These are phyloP conservation scores for Malassezia furfur DNA, from an alignment of 1,284 basidiomycete genomes.

Conservation along the genomic window DNA sequence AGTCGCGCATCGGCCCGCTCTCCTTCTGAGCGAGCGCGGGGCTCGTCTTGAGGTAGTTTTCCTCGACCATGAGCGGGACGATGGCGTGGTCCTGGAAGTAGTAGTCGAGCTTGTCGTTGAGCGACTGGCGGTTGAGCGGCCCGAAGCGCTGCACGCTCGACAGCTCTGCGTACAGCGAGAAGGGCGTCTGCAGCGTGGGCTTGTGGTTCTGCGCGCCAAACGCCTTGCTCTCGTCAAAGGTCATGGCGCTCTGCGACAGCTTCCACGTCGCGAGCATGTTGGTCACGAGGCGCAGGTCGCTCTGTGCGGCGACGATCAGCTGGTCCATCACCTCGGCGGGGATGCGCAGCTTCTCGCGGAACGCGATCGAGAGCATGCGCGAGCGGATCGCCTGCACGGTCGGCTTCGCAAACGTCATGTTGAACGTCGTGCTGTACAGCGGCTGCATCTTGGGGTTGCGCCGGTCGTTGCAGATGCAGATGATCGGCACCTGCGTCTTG, in stretches of 20 bases:
- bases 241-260: constrained; percentile 48
- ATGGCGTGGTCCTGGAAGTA: constrained; percentile 95
- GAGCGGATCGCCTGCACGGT: constrained; percentile 25
- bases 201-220: constrained; percentile 80
- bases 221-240: constrained; percentile 64
- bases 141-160: constrained; percentile 83
- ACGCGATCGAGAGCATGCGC: constrained; percentile 68
- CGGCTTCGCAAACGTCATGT: constrained; percentile 53
- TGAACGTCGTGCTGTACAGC: constrained; percentile 63
- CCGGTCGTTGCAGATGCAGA: constrained; percentile 92
- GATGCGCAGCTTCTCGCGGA: constrained; percentile 64
- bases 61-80: constrained; percentile 74
- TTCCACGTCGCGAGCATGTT: constrained; percentile 96
- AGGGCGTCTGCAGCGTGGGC: constrained; percentile 58
- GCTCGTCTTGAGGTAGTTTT: constrained; percentile 59
- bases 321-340: constrained; percentile 84
- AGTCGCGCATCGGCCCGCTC: constrained; percentile 52
- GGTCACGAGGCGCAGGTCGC: constrained; percentile 88
- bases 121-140: constrained; percentile 64
- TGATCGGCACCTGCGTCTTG: constrained; percentile 93
- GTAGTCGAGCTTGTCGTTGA: constrained; percentile 85
- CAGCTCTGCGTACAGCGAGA: constrained; percentile 56
- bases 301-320: constrained; percentile 75
- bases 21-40: constrained; percentile 50
- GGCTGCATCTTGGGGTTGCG: constrained; percentile 83